Evolutionary conservation across 2,329 filamentous ascomycete genomes (phyloP).

Genomic region (Xenoacremonium recifei): DNA sequence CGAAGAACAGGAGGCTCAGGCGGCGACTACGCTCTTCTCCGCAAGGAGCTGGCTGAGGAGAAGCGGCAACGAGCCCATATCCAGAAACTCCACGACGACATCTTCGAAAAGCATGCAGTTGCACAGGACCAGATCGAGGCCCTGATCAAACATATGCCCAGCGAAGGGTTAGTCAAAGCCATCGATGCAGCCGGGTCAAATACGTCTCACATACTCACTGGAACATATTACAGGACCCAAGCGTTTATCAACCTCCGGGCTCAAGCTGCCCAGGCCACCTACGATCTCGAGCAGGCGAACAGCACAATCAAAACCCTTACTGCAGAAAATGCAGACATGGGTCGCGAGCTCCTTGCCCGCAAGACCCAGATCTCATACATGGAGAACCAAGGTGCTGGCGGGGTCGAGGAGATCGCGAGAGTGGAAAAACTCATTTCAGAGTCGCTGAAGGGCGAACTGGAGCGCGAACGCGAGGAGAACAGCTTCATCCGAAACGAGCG

Average conservation of each 20-base stretch:
- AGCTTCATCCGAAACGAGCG: conserved; percentile 49
- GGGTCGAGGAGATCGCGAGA: conserved; percentile 57
- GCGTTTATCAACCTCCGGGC: conserved; percentile 52
- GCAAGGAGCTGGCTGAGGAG: conserved; percentile 55
- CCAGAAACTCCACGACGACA: conserved; percentile 54
- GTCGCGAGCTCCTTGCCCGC: conserved; percentile 53
- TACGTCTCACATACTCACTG: conserved; percentile 40
- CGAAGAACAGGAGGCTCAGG: conserved; percentile 53
- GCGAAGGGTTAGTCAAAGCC: conserved; percentile 53
- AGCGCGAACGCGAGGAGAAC: conserved; percentile 51
- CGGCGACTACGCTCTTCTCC: conserved; percentile 53
- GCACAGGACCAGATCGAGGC: conserved; percentile 57
- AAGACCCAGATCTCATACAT: conserved; percentile 55
- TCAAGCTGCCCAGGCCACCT: conserved; percentile 42
- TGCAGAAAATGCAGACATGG: conserved; percentile 49
- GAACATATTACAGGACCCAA: conserved; percentile 48
- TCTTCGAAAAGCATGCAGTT: conserved; percentile 58
- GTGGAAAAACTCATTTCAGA: conserved; percentile 58
- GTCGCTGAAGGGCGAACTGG: conserved; percentile 58
- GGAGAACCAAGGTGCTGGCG: conserved; percentile 52
- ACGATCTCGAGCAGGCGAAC: conserved; percentile 48
- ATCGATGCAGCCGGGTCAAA: conserved; percentile 23
- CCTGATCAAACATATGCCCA: conserved; percentile 49
- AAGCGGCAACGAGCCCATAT: conserved; percentile 49
- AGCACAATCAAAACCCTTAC: conserved; percentile 44